Evolutionary conservation across 192 early-diverging fungal genomes (phyloP).

Genomic region (Phlyctochytrium bullatum): DNA sequence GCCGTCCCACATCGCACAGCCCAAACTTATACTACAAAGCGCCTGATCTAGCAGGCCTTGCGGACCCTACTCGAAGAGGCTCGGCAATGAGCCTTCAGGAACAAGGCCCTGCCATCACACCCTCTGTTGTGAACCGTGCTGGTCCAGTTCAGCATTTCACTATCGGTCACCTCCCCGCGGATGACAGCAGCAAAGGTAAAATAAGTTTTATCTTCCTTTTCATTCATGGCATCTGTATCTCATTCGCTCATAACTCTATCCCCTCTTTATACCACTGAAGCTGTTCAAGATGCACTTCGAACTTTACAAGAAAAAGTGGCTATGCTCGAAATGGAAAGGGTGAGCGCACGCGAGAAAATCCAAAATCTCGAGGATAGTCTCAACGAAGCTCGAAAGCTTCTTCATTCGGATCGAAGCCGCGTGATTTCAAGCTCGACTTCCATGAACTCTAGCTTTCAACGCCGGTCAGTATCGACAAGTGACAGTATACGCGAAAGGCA

Average conservation of each 20-base stretch:
- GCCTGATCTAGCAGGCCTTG: constrained; percentile 20
- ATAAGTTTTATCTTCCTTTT: background rate
- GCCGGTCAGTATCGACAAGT: too few species aligned
- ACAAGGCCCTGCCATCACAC: constrained; percentile 24
- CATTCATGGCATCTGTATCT: too few species aligned
- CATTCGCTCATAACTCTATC: too few species aligned
- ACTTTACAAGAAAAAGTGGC: constrained; percentile 48
- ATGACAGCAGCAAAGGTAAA: constrained; percentile 21
- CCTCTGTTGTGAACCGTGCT: constrained; percentile 22
- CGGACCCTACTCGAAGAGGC: constrained; percentile 12
- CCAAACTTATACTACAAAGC: background rate
- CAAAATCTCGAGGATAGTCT: constrained; percentile 39
- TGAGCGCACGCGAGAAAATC: constrained; percentile 37
- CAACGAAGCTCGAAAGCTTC: constrained; percentile 8
- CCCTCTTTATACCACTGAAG: too few species aligned
- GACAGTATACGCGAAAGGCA: too few species aligned
- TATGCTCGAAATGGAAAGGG: constrained; percentile 42
- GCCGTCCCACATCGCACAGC: too few species aligned
- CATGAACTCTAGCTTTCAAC: too few species aligned
- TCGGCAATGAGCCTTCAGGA: constrained; percentile 20
- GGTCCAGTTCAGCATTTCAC: constrained; percentile 10
- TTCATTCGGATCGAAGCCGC: too few species aligned
- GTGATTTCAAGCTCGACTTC: too few species aligned
- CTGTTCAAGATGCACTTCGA: constrained; percentile 41
- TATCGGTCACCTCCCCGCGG: constrained; percentile 18